Conservation (phyloP, 78 protist species). For the Salpingoeca rosetta region DNA sequence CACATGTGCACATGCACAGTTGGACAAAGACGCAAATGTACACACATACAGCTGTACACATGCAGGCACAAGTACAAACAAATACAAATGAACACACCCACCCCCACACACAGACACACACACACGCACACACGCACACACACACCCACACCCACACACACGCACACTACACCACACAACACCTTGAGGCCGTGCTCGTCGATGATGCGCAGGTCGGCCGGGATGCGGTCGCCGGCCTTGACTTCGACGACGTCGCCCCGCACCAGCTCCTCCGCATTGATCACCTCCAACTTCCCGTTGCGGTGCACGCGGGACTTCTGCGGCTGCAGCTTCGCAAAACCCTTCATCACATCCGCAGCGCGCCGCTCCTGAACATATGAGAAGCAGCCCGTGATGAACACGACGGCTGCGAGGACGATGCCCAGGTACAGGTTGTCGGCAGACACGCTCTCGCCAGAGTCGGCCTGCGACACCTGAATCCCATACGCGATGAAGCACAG, state of each 20-base stretch:
- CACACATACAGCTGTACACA: too few relatives aligned
- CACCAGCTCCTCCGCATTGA: not conserved
- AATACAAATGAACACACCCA: too few relatives aligned
- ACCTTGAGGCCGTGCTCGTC: slow-evolving; percentile 8
- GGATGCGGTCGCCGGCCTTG: slow-evolving; percentile 55
- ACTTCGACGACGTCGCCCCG: slow-evolving; percentile 51
- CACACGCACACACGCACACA: too few relatives aligned
- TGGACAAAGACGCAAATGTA: too few relatives aligned
- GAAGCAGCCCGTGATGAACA: slow-evolving; percentile 70
- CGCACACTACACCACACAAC: too few relatives aligned
- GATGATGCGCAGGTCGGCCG: slow-evolving; percentile 68
- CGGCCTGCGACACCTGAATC: not conserved
- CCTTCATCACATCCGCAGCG: slow-evolving; percentile 63
- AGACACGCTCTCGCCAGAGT: too few relatives aligned
- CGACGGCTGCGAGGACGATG: slow-evolving; percentile 68
- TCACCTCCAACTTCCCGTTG: slow-evolving; percentile 8
- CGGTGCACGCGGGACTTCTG: slow-evolving; percentile 53
- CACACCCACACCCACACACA: too few relatives aligned
- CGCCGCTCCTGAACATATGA: slow-evolving; percentile 67
- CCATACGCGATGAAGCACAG: slow-evolving; percentile 53
- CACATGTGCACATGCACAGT: too few relatives aligned
- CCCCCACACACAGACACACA: too few relatives aligned
- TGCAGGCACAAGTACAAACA: too few relatives aligned
- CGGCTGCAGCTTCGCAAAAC: slow-evolving; percentile 58
- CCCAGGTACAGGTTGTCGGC: slow-evolving; percentile 42